Evolutionary conservation across 23 red algal species (phyloP), one percentile per base, ranked within the genome.

Genomic region (Gracilaria vermiculophylla): DNA sequence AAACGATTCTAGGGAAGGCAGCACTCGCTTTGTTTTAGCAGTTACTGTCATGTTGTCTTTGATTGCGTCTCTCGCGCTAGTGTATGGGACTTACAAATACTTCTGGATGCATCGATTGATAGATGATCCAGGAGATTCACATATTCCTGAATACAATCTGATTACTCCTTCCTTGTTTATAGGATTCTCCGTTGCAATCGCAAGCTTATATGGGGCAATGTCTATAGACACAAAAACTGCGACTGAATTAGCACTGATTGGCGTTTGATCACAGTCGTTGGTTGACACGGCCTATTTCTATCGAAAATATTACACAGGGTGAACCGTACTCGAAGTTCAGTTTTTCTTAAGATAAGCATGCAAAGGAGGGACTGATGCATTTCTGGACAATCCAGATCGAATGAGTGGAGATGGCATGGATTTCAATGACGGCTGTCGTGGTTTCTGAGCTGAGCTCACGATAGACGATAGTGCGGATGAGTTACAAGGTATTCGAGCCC

Each of bases 161-260:
- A 7, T 81, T 31, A 23, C 44, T 19, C 43, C 69, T 17, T 78
- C 78, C 9, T 55, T 81, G 44, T 43, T 92, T 15, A 5, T 83
- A 11, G 56, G 49, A 0, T 56, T 57, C n/a, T 53, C 64, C 11
- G 76, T 13, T 20, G 53, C 62, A 11, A 50, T 92, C 10, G 23
- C 81, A 16, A 41, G 48, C 42, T 25, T 81, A 23, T 82, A 92
- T 60, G 88, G 43, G 17, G 13, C 81, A n/a, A 83, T 92, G 88
- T 77, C 88, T 16, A 43, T 52, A 24, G 66, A 82, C 40, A 32
- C 78, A 23, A 52, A 78, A 24, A 69, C 75, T 6, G 72, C 85
- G 19, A 71, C 85, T 10, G 47, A 77, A 48, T 24, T 89, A 14
- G 70, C 37, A 5, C 33, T 89, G 4, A 62, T 78, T 45, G 53